Evolutionary conservation across 208 protist genomes (phyloP).

Genomic region (Crithidia sp.): DNA sequence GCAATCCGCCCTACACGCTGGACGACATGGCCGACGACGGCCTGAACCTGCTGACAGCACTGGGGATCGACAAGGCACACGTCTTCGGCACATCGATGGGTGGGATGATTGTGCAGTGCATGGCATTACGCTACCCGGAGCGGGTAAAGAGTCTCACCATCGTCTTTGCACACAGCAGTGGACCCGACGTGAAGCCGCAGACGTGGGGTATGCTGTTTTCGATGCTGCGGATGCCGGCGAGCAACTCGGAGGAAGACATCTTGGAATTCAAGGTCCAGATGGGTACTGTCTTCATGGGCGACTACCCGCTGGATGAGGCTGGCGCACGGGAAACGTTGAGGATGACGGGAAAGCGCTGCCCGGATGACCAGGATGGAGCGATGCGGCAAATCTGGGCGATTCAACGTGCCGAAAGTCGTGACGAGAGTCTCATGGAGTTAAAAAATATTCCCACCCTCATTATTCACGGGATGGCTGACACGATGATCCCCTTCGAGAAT

Average conservation of each 20-base stretch:
- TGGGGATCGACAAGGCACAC: slow-evolving; percentile 61
- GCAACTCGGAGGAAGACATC: slow-evolving; percentile 35
- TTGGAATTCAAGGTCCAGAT: slow-evolving; percentile 50
- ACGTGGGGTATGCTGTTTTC: slow-evolving; percentile 33
- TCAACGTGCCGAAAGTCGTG: slow-evolving; percentile 48
- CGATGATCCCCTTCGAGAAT: slow-evolving; percentile 63
- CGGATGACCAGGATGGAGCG: slow-evolving; percentile 42
- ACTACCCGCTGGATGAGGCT: slow-evolving; percentile 45
- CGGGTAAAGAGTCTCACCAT: slow-evolving; percentile 57
- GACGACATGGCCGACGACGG: slow-evolving; percentile 75
- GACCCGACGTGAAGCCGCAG: slow-evolving; percentile 42
- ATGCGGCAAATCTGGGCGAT: slow-evolving; percentile 71
- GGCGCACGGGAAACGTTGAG: slow-evolving; percentile 10
- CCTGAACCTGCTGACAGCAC: slow-evolving; percentile 47
- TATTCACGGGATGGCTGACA: slow-evolving; percentile 64
- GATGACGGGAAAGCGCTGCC: slow-evolving; percentile 30
- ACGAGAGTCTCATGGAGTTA: slow-evolving; percentile 37
- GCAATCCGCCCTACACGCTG: slow-evolving; percentile 60
- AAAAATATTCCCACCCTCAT: slow-evolving; percentile 30
- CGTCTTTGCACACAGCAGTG: slow-evolving; percentile 58
- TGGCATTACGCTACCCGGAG: slow-evolving; percentile 55
- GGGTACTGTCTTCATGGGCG: slow-evolving; percentile 27
- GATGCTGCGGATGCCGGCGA: slow-evolving; percentile 52
- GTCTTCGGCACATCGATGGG: slow-evolving; percentile 73
- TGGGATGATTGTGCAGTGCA: slow-evolving; percentile 82